phyloP scores from a whole-genome alignment of 1,284 basidiomycete species.

The Pyrrhoderma noxium region DNA sequence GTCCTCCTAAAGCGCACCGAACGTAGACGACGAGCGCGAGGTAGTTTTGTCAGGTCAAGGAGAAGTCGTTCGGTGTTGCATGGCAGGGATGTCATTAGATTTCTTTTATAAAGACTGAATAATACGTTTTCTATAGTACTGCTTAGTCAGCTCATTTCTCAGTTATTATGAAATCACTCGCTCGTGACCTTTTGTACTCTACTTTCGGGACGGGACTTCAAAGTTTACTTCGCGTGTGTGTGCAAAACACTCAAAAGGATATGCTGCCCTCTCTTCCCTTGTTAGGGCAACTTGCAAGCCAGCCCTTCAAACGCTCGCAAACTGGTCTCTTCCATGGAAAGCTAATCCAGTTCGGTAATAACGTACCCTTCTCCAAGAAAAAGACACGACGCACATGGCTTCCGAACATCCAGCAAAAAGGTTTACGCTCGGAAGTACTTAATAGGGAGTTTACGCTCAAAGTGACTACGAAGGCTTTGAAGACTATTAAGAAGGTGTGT shows the following conservation, averaged over 20 bases:
- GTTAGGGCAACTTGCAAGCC: constrained; percentile 35
- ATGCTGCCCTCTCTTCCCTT: constrained; percentile 33
- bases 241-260: no score
- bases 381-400: constrained; percentile 90
- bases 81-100: no score
- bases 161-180: no score
- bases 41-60: no score
- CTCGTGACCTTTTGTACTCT: no score
- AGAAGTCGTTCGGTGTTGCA: no score
- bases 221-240: no score
- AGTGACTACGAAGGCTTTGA: constrained; percentile 66
- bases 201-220: no score
- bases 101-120: no score
- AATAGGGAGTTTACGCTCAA: constrained; percentile 54
- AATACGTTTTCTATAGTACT: no score
- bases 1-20: constrained; percentile 25
- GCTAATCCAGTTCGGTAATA: constrained; percentile 78
- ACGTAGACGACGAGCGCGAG: no score
- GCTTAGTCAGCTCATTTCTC: no score
- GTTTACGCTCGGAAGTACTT: constrained; percentile 59
- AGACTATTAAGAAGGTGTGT: constrained; percentile 72
- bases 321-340: constrained; percentile 76
- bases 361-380: constrained; percentile 83
- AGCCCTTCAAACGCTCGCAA: constrained; percentile 71
- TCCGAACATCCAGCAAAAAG: constrained; percentile 77